Evolutionary conservation across 2,329 filamentous ascomycete species (phyloP), one percentile per base, ranked within the genome.

Genomic region (Lasiodiplodia gonubiensis): DNA sequence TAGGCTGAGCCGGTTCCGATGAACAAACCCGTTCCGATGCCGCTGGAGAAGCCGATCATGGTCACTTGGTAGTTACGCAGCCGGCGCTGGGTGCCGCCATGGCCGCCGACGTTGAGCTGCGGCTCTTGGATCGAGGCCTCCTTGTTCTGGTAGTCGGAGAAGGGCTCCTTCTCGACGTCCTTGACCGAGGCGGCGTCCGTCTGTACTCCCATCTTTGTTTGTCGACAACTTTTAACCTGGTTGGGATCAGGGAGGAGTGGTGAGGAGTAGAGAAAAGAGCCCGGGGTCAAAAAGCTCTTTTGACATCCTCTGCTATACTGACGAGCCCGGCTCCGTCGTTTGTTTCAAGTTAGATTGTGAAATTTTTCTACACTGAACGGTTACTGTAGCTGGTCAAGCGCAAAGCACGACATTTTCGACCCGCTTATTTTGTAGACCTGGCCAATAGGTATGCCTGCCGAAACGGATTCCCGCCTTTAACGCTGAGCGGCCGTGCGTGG

Each of bases 21-120:
- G 77, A 97, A 97, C 2, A 97, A 83, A 70, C 94, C 93, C 65
- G 79, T 79, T 33, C 75, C 75, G 61, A 77, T 77, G 37, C 73
- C 73, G 4, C 74, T 72, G 61, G 75, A 75, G n/a, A 74, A 59
- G 0, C 71, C 70, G n/a, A 74, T 74, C 48, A 72, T 66, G 67
- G 72, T 69, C 4, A 54, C 61, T 18, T 64, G 61, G 12, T 64
- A 64, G 48, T 61, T 61, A 6, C 57, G 57, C 16, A 61, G 37
- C 16, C 57, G 57, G 4, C 57, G 57, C 25, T 61, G 57, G 8
- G 57, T 61, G 42, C 39, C 57, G 27, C 37, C 57, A 49, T 61
- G 57, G 42, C 57, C 57, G 21, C 57, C 57, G 16, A 61, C 57
- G 25, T 61, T 61, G n/a, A 61, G 25, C n/a, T 61, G 57, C 16